Base-by-base conservation (phyloP, 139 green algal species). In the Picochlorum sp. region DNA sequence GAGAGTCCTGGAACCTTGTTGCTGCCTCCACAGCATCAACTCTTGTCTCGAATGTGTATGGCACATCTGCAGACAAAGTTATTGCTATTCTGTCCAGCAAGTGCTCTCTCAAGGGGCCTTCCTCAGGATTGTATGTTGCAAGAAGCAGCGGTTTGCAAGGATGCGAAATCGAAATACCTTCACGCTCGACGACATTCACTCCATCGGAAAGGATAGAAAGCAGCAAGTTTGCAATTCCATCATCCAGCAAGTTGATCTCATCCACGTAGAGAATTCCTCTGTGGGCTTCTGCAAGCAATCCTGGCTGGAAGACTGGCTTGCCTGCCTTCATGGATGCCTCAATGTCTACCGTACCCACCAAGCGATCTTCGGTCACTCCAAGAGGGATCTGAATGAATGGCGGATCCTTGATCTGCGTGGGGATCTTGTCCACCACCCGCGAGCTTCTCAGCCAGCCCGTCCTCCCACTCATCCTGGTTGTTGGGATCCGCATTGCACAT, bases 281-380 rank as follows among this genome's bases (percentile, higher is more conserved):
- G 76, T 98, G 92, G 28, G 92, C 92, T 79, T 98, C 86, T 1
- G 92, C 92, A 62, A 98, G 78, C 55, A 98, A 80, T 16, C 92
- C 94, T 2, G 94, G 94, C 88, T 98, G 94, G 75, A 98, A 99
- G 50, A 99, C 85, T 0, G 94, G 95, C 55, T 88, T 84, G 65
- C 94, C 94, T 74, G 92, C 80, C 84, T 92, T 78, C 81, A 99
- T 96, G 56, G 87, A 96, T 28, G 89, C 88, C 77, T 99, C 94
- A 61, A 99, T 96, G 78, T 99, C 94, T 16, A 99, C 94, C 2
- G 94, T 98, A 61, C 94, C 94, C 65, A 99, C 86, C 56, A 99
- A 81, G 0, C 94, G 78, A 76, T 99, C 94, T 82, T 99, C 94
- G 2, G 94, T 99, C 14, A 99, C 90, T 1, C 94, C 94, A 56